Conservation (phyloP, 2,329 filamentous ascomycete species). For the Corynespora cassiicola region DNA sequence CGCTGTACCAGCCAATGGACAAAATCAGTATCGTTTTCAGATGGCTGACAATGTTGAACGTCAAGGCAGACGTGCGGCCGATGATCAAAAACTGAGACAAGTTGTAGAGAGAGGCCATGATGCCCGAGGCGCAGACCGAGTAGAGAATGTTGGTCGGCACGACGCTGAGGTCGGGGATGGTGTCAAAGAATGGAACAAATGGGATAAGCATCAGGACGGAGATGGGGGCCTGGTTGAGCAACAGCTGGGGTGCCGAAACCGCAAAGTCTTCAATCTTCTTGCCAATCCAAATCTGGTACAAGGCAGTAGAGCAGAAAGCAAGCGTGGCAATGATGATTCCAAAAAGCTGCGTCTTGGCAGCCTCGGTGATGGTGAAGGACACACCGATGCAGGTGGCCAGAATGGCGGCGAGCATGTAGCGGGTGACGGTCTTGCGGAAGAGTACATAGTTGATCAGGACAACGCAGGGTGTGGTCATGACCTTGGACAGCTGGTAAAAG, state of each 20-base stretch:
- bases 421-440: slow-evolving; percentile 50
- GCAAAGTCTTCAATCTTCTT: slow-evolving; percentile 56
- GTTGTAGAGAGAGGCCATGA: slow-evolving; percentile 51
- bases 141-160: slow-evolving; percentile 50
- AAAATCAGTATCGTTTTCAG: slow-evolving; percentile 56
- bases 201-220: slow-evolving; percentile 52
- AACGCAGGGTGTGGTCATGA: slow-evolving; percentile 56
- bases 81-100: slow-evolving; percentile 53
- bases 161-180: slow-evolving; percentile 41
- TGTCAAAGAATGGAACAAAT: slow-evolving; percentile 53
- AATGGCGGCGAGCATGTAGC: slow-evolving; percentile 50
- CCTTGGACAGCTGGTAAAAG: slow-evolving; percentile 57
- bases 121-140: slow-evolving; percentile 49
- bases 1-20: slow-evolving; percentile 54
- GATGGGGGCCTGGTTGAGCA: slow-evolving; percentile 55
- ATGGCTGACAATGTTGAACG: slow-evolving; percentile 50
- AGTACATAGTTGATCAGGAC: slow-evolving; percentile 54
- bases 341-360: slow-evolving; percentile 47
- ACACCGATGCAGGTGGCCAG: slow-evolving; percentile 53
- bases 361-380: slow-evolving; percentile 51
- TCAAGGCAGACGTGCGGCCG: slow-evolving; percentile 46
- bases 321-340: slow-evolving; percentile 52
- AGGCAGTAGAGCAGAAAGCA: slow-evolving; percentile 53
- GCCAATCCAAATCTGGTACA: slow-evolving; percentile 58
- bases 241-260: slow-evolving; percentile 52